Evolutionary conservation across 2,329 filamentous ascomycete species (phyloP).

Genomic region (Fusarium mangiferae): DNA sequence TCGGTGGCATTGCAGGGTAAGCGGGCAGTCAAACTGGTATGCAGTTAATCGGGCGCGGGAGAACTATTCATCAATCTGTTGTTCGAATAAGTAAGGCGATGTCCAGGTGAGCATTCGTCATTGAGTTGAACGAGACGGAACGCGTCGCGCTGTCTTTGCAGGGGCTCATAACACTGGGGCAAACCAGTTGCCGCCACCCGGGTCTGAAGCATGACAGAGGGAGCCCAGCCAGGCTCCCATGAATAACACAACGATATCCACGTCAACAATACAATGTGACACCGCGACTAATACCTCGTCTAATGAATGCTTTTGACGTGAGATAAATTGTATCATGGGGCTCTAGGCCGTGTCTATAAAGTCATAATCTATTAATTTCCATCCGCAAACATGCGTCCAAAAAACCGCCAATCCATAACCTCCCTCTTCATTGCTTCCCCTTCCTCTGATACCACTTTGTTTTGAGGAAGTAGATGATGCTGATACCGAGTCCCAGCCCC

Average conservation of each 20-base stretch:
- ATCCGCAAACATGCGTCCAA: not conserved
- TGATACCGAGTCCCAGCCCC: slow-evolving; percentile 18
- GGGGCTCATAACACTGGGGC: not conserved
- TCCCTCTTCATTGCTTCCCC: not conserved
- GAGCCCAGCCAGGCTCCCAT: not conserved
- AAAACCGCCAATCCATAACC: too few relatives aligned
- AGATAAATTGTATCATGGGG: not conserved
- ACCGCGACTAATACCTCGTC: accelerated
- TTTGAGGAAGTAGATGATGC: slow-evolving; percentile 26
- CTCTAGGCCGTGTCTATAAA: not conserved
- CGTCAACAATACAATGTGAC: accelerated
- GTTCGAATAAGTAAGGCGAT: not conserved
- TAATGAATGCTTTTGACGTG: not conserved
- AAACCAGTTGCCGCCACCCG: not conserved
- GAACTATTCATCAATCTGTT: accelerated
- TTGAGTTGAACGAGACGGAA: too few relatives aligned
- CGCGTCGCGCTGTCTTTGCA: accelerated
- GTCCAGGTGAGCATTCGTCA: too few relatives aligned
- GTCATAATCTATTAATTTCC: not conserved
- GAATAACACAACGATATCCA: not conserved
- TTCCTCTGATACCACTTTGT: slow-evolving; percentile 15
- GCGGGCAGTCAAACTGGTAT: not conserved
- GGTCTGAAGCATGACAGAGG: not conserved
- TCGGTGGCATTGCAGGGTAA: not conserved
- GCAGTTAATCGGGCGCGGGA: not conserved